These are phyloP conservation scores for Boletales sp. DNA, from an alignment of 768 basidiomycete genomes.

Conservation along the genomic window DNA sequence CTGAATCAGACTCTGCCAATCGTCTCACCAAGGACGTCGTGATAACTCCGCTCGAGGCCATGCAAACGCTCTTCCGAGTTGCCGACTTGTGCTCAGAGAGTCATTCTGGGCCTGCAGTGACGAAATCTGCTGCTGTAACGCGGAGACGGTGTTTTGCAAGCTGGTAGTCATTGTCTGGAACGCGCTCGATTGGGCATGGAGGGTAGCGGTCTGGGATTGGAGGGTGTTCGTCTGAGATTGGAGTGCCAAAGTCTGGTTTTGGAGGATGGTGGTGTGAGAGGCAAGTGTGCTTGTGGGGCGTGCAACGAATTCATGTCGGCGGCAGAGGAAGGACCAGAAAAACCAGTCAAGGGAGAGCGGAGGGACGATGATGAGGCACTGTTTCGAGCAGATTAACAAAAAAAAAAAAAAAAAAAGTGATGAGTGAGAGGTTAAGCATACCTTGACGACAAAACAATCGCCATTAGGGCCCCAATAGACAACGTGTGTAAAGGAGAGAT, in stretches of 20 bases:
- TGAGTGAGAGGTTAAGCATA: constrained; percentile 10
- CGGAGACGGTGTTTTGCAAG: no score
- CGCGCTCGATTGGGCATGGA: no score
- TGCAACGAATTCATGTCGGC: constrained; percentile 28
- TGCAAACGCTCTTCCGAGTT: constrained; percentile 51
- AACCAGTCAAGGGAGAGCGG: constrained; percentile 22
- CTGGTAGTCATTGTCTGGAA: no score
- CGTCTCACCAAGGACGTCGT: constrained; percentile 67
- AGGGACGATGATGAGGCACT: constrained; percentile 27
- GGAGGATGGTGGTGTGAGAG: constrained; percentile 28
- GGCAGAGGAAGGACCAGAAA: constrained; percentile 22
- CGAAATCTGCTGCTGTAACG: no score
- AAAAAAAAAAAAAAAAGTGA: constrained; percentile 1
- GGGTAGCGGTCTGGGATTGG: no score
- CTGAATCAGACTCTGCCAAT: constrained; percentile 74
- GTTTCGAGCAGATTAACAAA: constrained; percentile 23
- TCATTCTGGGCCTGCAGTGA: constrained; percentile 31
- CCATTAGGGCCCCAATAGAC: constrained; percentile 83
- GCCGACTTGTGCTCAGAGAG: constrained; percentile 23
- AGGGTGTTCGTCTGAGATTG: no score
- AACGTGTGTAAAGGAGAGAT: constrained; percentile 63
- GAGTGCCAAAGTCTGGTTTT: constrained; percentile 28
- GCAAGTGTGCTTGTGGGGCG: constrained; percentile 26
- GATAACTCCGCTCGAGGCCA: constrained; percentile 60
- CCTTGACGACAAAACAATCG: constrained; percentile 89